phyloP scores from a whole-genome alignment of 2,329 filamentous ascomycete species.

The Magnaporthiopsis incrustans region DNA sequence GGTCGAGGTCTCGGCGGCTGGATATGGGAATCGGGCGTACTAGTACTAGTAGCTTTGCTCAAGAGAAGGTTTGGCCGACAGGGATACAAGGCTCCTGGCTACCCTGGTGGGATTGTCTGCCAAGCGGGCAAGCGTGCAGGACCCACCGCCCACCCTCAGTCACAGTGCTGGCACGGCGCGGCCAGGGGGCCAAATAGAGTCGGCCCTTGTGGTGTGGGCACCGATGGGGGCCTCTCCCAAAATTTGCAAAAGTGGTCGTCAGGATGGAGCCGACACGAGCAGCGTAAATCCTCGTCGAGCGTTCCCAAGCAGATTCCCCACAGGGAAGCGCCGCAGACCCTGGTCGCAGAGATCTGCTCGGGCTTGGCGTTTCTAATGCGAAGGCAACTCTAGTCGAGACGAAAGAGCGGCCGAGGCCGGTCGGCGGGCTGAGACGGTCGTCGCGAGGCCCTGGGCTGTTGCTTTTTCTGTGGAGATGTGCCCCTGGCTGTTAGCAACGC shows the following conservation, averaged over 20 bases:
- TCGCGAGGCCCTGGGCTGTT: constrained; percentile 1
- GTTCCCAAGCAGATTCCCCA: constrained; percentile 4
- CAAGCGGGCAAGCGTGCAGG: too few species aligned
- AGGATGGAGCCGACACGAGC: constrained; percentile 2
- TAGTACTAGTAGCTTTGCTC: too few species aligned
- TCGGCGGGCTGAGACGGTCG: constrained; percentile 1
- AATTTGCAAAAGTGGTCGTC: constrained; percentile 2
- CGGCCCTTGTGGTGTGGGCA: background rate
- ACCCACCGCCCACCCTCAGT: background rate
- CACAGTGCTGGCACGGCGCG: background rate
- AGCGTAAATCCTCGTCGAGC: background rate
- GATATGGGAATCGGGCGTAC: too few species aligned
- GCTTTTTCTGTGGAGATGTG: constrained; percentile 2
- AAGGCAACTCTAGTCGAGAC: constrained; percentile 5
- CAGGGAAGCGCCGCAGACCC: constrained; percentile 5
- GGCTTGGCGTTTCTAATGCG: constrained; percentile 4
- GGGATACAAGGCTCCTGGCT: too few species aligned
- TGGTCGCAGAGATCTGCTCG: constrained; percentile 4
- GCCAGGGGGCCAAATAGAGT: constrained; percentile 1
- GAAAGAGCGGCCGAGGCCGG: background rate
- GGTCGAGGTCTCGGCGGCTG: too few species aligned
- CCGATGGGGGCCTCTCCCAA: constrained; percentile 1
- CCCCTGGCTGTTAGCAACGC: constrained; percentile 2
- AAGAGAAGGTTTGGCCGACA: too few species aligned
- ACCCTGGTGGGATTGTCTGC: too few species aligned